Evolutionary conservation across 2,329 filamentous ascomycete species (phyloP).

Genomic region (Intubia oerlemansii): DNA sequence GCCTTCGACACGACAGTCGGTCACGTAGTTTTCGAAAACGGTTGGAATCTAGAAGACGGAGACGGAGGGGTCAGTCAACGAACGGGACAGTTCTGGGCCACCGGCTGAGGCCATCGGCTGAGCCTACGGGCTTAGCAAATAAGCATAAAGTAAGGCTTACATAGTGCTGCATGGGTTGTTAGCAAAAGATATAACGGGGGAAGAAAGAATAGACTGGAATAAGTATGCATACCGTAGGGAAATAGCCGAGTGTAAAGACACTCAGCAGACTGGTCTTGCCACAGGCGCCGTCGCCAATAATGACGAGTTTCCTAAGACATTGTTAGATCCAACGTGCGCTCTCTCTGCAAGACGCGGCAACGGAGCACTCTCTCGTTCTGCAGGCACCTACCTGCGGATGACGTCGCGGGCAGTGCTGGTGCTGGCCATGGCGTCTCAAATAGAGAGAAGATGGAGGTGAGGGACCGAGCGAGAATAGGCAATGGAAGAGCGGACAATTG

Average conservation of each 20-base stretch:
- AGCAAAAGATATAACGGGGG: background rate
- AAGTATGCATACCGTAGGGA: slow-evolving; percentile 83
- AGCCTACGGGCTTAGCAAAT: too few relatives aligned
- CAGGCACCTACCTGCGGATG: slow-evolving; percentile 16
- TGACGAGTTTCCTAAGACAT: slow-evolving; percentile 93
- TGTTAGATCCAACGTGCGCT: too few relatives aligned
- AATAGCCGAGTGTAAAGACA: slow-evolving; percentile 95
- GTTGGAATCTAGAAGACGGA: slow-evolving; percentile 53
- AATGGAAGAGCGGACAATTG: too few relatives aligned
- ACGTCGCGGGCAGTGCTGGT: slow-evolving; percentile 14
- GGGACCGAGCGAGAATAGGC: too few relatives aligned
- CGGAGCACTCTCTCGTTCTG: too few relatives aligned
- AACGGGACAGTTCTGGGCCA: too few relatives aligned
- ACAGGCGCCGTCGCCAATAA: slow-evolving; percentile 92
- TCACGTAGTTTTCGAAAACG: slow-evolving; percentile 98
- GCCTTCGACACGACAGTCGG: slow-evolving; percentile 92
- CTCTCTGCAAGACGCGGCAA: too few relatives aligned
- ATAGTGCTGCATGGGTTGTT: slow-evolving; percentile 31
- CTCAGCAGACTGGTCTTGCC: slow-evolving; percentile 95
- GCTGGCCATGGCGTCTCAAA: slow-evolving; percentile 15
- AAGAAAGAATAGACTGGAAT: background rate
- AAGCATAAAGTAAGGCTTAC: slow-evolving; percentile 25
- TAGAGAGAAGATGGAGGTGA: too few relatives aligned
- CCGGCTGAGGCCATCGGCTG: too few relatives aligned
- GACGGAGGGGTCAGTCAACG: background rate